Evolutionary conservation across 2,329 filamentous ascomycete genomes (phyloP).

Genomic region (Neophaeococcomyces mojaviensis): DNA sequence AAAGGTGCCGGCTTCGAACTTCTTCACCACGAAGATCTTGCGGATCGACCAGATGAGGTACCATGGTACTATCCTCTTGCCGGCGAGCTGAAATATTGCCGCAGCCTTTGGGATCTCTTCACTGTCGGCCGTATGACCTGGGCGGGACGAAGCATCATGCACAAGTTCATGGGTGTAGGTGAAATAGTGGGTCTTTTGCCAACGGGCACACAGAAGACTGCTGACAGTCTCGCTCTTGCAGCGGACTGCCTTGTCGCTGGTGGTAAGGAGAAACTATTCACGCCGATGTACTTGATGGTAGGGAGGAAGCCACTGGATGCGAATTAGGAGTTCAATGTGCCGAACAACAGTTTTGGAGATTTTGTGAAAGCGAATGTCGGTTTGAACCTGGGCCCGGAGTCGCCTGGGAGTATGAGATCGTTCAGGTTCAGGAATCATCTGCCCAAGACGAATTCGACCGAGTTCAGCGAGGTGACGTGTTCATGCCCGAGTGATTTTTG

Average conservation of each 20-base stretch:
- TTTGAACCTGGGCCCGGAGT: neutral
- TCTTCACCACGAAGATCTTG: constrained; percentile 77
- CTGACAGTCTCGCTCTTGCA: constrained; percentile 73
- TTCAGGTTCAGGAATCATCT: constrained; percentile 6
- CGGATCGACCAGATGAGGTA: constrained; percentile 62
- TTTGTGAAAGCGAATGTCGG: neutral
- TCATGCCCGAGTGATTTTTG: no score
- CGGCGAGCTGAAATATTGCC: constrained; percentile 76
- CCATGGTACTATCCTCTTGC: constrained; percentile 95
- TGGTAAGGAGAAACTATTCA: constrained; percentile 85
- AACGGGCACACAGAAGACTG: constrained; percentile 85
- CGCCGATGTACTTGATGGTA: constrained; percentile 97
- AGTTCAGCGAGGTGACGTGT: neutral
- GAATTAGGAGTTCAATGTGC: constrained; percentile 1
- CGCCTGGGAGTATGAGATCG: neutral
- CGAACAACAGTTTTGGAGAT: constrained; percentile 4
- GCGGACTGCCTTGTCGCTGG: constrained; percentile 82
- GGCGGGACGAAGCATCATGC: constrained; percentile 65
- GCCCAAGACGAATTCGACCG: neutral
- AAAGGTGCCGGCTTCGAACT: constrained; percentile 81
- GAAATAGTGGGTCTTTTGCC: constrained; percentile 72
- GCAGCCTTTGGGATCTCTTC: constrained; percentile 63
- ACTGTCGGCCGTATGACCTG: constrained; percentile 84
- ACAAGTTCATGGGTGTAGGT: constrained; percentile 67
- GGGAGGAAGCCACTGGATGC: constrained; percentile 63